Evolutionary conservation across 2,329 filamentous ascomycete species (phyloP).

Genomic region (Colletotrichum theobromicola): DNA sequence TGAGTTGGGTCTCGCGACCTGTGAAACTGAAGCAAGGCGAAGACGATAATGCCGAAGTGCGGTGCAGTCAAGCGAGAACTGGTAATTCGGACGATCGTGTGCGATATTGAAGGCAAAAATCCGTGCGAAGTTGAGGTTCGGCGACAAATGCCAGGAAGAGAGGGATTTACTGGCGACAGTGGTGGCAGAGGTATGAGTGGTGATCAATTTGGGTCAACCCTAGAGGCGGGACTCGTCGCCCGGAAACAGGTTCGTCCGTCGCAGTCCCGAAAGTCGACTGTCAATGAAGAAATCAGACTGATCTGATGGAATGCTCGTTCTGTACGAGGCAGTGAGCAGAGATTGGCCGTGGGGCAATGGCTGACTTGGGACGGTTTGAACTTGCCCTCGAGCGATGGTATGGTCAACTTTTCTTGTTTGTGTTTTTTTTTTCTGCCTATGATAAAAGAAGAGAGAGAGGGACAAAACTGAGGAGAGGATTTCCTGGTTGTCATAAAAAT

Average conservation of each 20-base stretch:
- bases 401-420: not conserved
- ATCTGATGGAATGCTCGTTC: not conserved
- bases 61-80: not conserved
- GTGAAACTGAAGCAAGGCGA: not conserved
- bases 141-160: not conserved
- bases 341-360: not conserved
- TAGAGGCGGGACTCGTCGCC: not conserved
- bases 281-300: not conserved
- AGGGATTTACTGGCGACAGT: not conserved
- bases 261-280: not conserved
- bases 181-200: not conserved
- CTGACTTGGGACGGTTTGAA: not conserved
- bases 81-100: not conserved
- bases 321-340: not conserved
- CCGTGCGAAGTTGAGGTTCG: not conserved
- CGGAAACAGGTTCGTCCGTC: not conserved
- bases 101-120: not conserved
- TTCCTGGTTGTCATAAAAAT: conserved; percentile 15
- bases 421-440: not conserved
- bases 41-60: not conserved
- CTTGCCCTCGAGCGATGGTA: not conserved
- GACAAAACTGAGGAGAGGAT: conserved; percentile 4
- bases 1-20: conserved; percentile 20
- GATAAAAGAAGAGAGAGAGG: not conserved
- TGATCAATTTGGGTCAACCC: not conserved